Base-by-base conservation (phyloP, 495 filamentous ascomycete genomes). In the Halenospora varia region DNA sequence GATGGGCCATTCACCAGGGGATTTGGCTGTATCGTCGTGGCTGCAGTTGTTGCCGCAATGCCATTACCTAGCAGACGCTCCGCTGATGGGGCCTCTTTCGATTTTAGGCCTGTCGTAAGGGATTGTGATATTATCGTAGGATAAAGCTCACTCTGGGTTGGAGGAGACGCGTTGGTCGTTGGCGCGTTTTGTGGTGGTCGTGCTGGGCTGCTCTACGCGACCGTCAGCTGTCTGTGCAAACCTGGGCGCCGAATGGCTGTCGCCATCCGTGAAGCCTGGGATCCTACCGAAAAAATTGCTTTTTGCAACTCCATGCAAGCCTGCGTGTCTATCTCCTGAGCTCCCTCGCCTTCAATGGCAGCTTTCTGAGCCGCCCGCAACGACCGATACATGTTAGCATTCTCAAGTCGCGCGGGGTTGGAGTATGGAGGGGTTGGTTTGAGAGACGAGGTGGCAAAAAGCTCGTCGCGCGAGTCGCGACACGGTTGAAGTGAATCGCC, bases 281-380 rank as follows among this genome's bases (percentile, higher is more conserved):
- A 51, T 15, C 40, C 24, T 54, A 62, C 60, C 18, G 60, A 62
- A 10, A 62, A 45, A 40, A 58, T n/a, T n/a, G 49, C 44, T 0
- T 51, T 17, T 19, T 62, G 60, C 1, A 51, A n/a, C 3, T 18
- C 13, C 1, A 11, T 9, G 20, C 55, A 58, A 24, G 45, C 25
- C 39, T 62, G 60, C 6, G 60, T 55, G 11, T 62, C 60, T 2
- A 17, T 58, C 8, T 62, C 55, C 17, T 44, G 42, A n/a, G 45
- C 55, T 18, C 44, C 51, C 8, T 55, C 6, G 13, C 29, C 60
- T 20, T 57, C 50, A 8, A 58, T n/a, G 13, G 60, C 60, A 25
- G 60, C 60, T 35, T 47, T 40, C 42, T 62, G 53, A 2, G 59
- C 59, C 24, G 53, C 54, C 20, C 15, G 19, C 26, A 41, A 3